These are phyloP conservation scores for Boletus vermiculosoides DNA, from an alignment of 768 basidiomycete genomes.

Conservation along the genomic window DNA sequence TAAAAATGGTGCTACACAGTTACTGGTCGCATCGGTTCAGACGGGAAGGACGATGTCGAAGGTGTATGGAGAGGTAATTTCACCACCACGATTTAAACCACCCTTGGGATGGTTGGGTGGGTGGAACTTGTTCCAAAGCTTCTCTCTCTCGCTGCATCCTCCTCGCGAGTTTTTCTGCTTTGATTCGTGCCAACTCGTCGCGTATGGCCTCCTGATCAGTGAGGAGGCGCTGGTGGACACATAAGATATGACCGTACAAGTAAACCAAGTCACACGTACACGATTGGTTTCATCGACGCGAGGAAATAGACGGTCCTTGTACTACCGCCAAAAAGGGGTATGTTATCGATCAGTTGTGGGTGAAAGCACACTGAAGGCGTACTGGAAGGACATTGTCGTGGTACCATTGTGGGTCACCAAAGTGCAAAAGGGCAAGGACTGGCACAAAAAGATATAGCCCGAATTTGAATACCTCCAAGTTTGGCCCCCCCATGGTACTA, in stretches of 20 bases:
- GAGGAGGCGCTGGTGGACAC: conserved; percentile 50
- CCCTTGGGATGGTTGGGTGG: conserved; percentile 21
- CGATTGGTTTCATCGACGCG: conserved; percentile 53
- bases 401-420: conserved; percentile 89
- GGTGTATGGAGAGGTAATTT: not conserved
- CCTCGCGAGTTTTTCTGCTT: conserved; percentile 52
- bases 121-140: conserved; percentile 19
- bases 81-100: conserved; percentile 31
- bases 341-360: not conserved
- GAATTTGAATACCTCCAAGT: conserved; percentile 90
- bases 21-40: not conserved
- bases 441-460: conserved; percentile 84
- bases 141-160: conserved; percentile 45
- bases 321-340: conserved; percentile 41
- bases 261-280: conserved; percentile 33
- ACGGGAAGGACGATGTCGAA: not conserved
- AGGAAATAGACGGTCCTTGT: conserved; percentile 71
- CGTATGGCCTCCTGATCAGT: conserved; percentile 63
- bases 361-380: conserved; percentile 21
- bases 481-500: conserved; percentile 69
- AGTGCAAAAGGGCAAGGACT: conserved; percentile 75
- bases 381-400: conserved; percentile 74
- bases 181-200: conserved; percentile 71
- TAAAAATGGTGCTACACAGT: conserved; percentile 19
- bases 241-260: conserved; percentile 9